These are phyloP conservation scores for Persicaria maculosa DNA, from an alignment of 148 eudicot species.

Conservation along the genomic window DNA sequence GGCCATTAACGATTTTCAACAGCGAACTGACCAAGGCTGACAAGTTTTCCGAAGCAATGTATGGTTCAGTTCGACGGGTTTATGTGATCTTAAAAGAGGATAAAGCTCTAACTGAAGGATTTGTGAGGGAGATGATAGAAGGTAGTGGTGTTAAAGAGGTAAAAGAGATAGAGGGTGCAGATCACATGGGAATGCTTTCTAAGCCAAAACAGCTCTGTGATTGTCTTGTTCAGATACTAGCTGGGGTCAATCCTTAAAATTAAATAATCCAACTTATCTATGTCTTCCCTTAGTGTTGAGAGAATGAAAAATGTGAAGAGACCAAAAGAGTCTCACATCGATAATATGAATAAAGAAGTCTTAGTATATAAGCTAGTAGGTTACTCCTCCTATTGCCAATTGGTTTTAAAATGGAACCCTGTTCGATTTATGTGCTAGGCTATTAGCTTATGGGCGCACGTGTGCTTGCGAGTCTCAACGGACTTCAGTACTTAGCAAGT, in stretches of 20 bases:
- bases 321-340: too few species aligned
- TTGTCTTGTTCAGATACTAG: constrained; percentile 25
- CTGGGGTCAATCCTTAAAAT: not conserved
- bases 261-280: too few species aligned
- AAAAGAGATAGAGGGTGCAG: constrained; percentile 28
- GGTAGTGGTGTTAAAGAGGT: constrained; percentile 19
- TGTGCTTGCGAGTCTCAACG: too few species aligned
- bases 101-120: constrained; percentile 17
- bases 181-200: constrained; percentile 51
- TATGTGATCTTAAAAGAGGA: constrained; percentile 32
- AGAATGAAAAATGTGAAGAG: too few species aligned
- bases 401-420: too few species aligned
- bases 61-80: constrained; percentile 35
- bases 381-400: too few species aligned
- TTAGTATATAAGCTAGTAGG: too few species aligned
- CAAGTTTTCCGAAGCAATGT: constrained; percentile 25
- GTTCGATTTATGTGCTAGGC: too few species aligned
- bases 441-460: too few species aligned
- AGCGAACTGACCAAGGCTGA: constrained; percentile 28
- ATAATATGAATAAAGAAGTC: too few species aligned
- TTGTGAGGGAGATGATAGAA: constrained; percentile 33
- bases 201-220: constrained; percentile 22
- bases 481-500: too few species aligned
- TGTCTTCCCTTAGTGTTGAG: too few species aligned
- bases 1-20: constrained; percentile 25